A percentile compares a stretch with the other conserved stretches of the same genome.
Evolutionary conservation across 2,329 filamentous ascomycete species (phyloP).

Genomic region (Colletotrichum eremochloae): DNA sequence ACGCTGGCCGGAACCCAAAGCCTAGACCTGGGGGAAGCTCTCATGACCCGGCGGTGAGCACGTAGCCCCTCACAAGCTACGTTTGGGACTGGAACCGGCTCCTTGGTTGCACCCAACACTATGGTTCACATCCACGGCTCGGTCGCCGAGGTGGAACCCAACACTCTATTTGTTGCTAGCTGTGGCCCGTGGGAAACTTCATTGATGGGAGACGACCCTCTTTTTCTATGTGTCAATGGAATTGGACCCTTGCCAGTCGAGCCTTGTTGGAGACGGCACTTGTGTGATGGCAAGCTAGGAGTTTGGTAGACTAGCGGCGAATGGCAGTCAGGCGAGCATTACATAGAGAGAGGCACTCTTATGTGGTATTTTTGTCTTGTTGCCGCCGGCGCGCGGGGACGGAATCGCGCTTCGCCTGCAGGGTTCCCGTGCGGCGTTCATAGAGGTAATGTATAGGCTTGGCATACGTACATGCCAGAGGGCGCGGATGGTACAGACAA

Average conservation of each 20-base stretch:
- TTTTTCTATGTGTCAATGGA: not conserved
- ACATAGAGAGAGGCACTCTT: not conserved
- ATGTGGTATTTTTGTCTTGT: not conserved
- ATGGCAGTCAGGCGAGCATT: slow-evolving; percentile 9
- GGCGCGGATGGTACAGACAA: too few relatives aligned
- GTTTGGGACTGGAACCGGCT: not conserved
- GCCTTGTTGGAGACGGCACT: not conserved
- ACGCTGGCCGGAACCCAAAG: not conserved
- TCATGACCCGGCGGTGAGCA: slow-evolving; percentile 16
- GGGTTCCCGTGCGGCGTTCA: not conserved
- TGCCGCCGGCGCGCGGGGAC: not conserved
- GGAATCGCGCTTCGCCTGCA: not conserved
- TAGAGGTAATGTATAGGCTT: not conserved
- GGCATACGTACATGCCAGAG: not conserved
- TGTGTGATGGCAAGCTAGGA: not conserved
- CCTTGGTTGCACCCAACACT: not conserved
- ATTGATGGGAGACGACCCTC: not conserved
- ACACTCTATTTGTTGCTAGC: not conserved
- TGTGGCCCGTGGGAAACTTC: not conserved
- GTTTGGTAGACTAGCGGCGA: slow-evolving; percentile 1
- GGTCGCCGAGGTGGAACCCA: slow-evolving; percentile 19
- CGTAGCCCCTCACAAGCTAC: slow-evolving; percentile 6
- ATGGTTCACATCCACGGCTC: slow-evolving; percentile 14
- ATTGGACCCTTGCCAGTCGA: slow-evolving; percentile 1
- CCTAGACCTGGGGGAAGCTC: not conserved